phyloP scores from a whole-genome alignment of 208 protist genomes.

The Trypanosoma conorhini region DNA sequence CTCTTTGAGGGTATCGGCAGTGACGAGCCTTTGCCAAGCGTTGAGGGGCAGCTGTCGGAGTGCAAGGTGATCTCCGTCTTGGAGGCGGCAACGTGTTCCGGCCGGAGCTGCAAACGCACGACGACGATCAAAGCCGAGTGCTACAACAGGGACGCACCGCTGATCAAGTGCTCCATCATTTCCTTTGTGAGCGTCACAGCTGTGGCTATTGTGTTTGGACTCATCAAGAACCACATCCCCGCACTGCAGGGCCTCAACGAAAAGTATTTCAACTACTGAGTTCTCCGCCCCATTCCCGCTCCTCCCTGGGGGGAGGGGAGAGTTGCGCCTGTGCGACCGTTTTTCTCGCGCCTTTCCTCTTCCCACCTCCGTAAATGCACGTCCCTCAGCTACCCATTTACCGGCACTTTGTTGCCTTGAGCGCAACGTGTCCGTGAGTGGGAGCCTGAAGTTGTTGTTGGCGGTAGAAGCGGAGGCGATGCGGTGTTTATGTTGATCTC shows the following conservation, averaged over 20 bases:
- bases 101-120: slow-evolving; percentile 54
- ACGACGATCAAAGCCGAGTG: slow-evolving; percentile 78
- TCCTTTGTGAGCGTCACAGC: slow-evolving; percentile 58
- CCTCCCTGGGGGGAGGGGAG: no score
- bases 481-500: not conserved
- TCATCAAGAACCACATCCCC: slow-evolving; percentile 82
- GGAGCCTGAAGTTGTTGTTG: no score
- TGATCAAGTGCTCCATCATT: slow-evolving; percentile 71
- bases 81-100: slow-evolving; percentile 61
- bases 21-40: slow-evolving; percentile 26
- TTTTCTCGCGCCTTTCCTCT: not conserved
- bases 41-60: slow-evolving; percentile 44
- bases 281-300: not conserved
- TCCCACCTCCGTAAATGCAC: not conserved
- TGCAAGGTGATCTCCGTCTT: slow-evolving; percentile 75
- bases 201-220: slow-evolving; percentile 60
- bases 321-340: slow-evolving; percentile 3
- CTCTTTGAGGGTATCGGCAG: slow-evolving; percentile 67
- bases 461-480: no score
- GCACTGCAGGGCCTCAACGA: slow-evolving; percentile 68
- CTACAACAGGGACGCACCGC: slow-evolving; percentile 65
- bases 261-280: slow-evolving; percentile 75
- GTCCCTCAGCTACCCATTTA: not conserved
- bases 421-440: not conserved
- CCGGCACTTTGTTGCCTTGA: not conserved